Evolutionary conservation across 768 basidiomycete genomes (phyloP).

Genomic region (Pleurotus sapidus): DNA sequence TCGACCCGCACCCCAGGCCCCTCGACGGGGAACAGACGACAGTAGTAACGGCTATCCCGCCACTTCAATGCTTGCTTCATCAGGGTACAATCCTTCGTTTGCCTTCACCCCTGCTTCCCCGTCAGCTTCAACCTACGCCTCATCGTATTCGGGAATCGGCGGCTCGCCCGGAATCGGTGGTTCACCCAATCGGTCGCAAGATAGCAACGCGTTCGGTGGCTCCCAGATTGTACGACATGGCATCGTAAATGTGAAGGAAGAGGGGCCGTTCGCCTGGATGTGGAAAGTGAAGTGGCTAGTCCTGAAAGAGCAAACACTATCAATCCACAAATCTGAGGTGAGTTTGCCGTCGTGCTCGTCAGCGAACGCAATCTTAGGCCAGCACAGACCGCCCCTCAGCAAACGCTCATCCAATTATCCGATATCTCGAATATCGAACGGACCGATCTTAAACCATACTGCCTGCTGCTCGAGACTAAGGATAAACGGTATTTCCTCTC

Average conservation of each 20-base stretch:
- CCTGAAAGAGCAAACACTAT: slow-evolving; percentile 73
- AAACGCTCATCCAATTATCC: slow-evolving; percentile 60
- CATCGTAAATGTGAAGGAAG: slow-evolving; percentile 88
- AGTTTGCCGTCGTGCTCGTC: slow-evolving; percentile 23
- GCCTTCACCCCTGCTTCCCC: slow-evolving; percentile 47
- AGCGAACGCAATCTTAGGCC: slow-evolving; percentile 5
- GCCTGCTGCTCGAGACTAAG: slow-evolving; percentile 81
- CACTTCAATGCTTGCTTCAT: slow-evolving; percentile 42
- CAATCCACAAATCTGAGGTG: slow-evolving; percentile 92
- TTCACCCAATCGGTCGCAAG: slow-evolving; percentile 56
- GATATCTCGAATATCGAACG: slow-evolving; percentile 89
- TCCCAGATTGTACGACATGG: slow-evolving; percentile 63
- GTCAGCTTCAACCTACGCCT: slow-evolving; percentile 57
- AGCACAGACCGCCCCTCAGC: slow-evolving; percentile 47
- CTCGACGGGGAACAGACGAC: slow-evolving; percentile 45
- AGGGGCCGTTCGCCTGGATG: slow-evolving; percentile 81
- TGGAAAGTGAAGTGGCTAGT: slow-evolving; percentile 92
- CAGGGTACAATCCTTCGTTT: slow-evolving; percentile 62
- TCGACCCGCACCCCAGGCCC: slow-evolving; percentile 74
- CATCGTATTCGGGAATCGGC: slow-evolving; percentile 79
- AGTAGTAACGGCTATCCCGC: slow-evolving; percentile 29
- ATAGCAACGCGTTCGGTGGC: slow-evolving; percentile 23
- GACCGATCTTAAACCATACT: slow-evolving; percentile 93
- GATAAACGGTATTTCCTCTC: slow-evolving; percentile 80
- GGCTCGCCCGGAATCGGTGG: slow-evolving; percentile 84